These are phyloP conservation scores for Leptosphaerulina australis DNA, from an alignment of 2,329 filamentous ascomycete genomes.

Conservation along the genomic window DNA sequence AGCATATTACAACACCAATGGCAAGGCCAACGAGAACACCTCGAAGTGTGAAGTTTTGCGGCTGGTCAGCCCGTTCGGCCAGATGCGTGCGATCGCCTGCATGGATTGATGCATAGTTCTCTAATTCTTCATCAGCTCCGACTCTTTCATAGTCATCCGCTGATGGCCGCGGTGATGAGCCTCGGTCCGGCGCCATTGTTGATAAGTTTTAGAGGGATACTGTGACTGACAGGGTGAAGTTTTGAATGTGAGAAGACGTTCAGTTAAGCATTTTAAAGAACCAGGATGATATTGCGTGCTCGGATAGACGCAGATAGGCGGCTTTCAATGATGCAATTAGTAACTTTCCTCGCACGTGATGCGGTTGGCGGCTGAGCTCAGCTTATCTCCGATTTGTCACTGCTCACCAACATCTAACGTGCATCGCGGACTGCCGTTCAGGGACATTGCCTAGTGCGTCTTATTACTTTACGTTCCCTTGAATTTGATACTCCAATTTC, in stretches of 20 bases:
- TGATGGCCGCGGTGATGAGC: conserved; percentile 26
- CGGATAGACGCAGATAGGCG: conserved; percentile 20
- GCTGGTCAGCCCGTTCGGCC: conserved; percentile 47
- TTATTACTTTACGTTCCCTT: neutral
- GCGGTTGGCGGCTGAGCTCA: conserved; percentile 11
- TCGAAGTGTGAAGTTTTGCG: conserved; percentile 80
- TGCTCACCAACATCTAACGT: conserved; percentile 29
- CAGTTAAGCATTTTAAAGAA: conserved; percentile 17
- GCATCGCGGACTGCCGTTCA: conserved; percentile 19
- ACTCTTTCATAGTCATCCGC: conserved; percentile 30
- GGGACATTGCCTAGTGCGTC: conserved; percentile 1
- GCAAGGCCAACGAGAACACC: conserved; percentile 78
- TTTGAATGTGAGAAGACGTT: conserved; percentile 4
- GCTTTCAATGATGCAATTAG: conserved; percentile 29
- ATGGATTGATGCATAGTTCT: conserved; percentile 21
- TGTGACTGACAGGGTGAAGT: conserved; percentile 26
- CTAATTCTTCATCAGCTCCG: conserved; percentile 27
- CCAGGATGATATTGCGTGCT: conserved; percentile 28
- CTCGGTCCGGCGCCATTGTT: conserved; percentile 47
- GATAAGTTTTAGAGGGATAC: conserved; percentile 29
- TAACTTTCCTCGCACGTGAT: conserved; percentile 26
- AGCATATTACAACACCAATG: conserved; percentile 90
- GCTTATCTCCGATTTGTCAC: conserved; percentile 44
- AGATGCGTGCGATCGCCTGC: conserved; percentile 33
- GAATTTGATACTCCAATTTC: neutral